A percentile compares a stretch with the other conserved stretches of the same genome.
Conservation (phyloP, 176 grass and related monocot species). For the Dactylis glomerata region DNA sequence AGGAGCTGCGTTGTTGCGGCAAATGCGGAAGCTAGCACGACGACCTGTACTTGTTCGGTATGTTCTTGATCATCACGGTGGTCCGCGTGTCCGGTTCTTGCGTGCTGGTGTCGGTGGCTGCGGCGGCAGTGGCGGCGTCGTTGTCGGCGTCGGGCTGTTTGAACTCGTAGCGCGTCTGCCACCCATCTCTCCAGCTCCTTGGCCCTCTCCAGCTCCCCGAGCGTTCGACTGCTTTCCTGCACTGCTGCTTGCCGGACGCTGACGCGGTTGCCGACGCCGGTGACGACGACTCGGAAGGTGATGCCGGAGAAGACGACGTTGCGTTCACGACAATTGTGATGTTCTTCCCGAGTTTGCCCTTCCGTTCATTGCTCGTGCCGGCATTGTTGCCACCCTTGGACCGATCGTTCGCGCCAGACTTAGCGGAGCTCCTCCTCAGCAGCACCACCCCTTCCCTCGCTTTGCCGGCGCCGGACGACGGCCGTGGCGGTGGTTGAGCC, state of each 20-base stretch:
- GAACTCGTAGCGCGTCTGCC: constrained; percentile 76
- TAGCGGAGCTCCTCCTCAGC: constrained; percentile 32
- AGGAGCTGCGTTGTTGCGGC: not conserved
- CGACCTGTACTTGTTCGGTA: constrained; percentile 99
- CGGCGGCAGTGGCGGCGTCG: not conserved
- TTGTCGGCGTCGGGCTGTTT: constrained; percentile 42
- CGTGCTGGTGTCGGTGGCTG: not conserved
- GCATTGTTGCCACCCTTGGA: constrained; percentile 9
- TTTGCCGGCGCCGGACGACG: constrained; percentile 13
- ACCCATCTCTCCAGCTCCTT: constrained; percentile 34
- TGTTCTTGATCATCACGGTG: constrained; percentile 98
- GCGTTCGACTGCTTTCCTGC: constrained; percentile 34
- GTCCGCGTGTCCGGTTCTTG: constrained; percentile 64
- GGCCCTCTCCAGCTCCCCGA: constrained; percentile 31
- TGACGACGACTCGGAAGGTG: constrained; percentile 3
- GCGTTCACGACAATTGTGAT: not conserved
- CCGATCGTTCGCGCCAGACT: not conserved
- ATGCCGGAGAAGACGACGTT: not conserved
- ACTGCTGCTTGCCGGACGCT: constrained; percentile 40
- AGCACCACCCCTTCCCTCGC: constrained; percentile 39
- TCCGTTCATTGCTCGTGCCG: constrained; percentile 28
- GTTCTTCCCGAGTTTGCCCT: constrained; percentile 26
- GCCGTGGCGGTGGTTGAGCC: constrained; percentile 2
- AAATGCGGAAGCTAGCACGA: constrained; percentile 9
- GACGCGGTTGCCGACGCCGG: not conserved